These are phyloP conservation scores for Geosmithia morbida DNA, from an alignment of 2,329 filamentous ascomycete species.

Conservation along the genomic window DNA sequence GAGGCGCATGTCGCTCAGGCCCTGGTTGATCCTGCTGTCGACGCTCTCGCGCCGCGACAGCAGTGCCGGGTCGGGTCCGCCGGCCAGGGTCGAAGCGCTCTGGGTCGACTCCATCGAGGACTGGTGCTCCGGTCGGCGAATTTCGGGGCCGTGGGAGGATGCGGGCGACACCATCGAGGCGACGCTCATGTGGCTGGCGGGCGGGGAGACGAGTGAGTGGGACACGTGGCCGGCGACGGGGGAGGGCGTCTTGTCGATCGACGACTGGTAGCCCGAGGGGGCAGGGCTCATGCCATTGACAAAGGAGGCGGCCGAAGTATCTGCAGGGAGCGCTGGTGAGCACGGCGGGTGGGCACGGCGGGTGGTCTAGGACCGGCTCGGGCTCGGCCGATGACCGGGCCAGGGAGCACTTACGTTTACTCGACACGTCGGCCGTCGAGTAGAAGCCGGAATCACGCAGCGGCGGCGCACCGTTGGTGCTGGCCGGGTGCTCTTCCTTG, in stretches of 20 bases:
- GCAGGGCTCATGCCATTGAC: conserved; percentile 23
- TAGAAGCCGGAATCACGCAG: conserved; percentile 27
- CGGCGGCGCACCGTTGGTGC: conserved; percentile 13
- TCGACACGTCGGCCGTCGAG: conserved; percentile 25
- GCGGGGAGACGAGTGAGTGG: conserved; percentile 32
- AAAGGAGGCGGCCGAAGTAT: conserved; percentile 24
- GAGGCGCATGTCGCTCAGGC: conserved; percentile 55
- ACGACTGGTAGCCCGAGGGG: conserved; percentile 31
- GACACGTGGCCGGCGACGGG: conserved; percentile 36
- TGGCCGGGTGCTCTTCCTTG: conserved; percentile 14
- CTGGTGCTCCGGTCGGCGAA: conserved; percentile 27
- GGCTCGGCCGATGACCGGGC: no score
- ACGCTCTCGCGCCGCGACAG: conserved; percentile 59
- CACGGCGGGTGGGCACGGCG: not conserved
- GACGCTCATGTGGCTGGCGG: conserved; percentile 48
- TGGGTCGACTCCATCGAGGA: conserved; percentile 19
- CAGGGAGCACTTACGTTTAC: conserved; percentile 20
- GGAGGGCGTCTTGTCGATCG: conserved; percentile 47
- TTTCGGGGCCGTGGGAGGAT: conserved; percentile 23
- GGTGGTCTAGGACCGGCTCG: no score
- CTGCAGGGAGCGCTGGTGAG: conserved; percentile 7
- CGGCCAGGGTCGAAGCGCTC: conserved; percentile 14
- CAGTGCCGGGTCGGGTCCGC: conserved; percentile 24
- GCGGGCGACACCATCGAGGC: conserved; percentile 52
- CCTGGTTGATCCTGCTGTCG: conserved; percentile 63